Evolutionary conservation across 164 flowering plant genomes (phyloP).

Genomic region (Umbellularia californica): DNA sequence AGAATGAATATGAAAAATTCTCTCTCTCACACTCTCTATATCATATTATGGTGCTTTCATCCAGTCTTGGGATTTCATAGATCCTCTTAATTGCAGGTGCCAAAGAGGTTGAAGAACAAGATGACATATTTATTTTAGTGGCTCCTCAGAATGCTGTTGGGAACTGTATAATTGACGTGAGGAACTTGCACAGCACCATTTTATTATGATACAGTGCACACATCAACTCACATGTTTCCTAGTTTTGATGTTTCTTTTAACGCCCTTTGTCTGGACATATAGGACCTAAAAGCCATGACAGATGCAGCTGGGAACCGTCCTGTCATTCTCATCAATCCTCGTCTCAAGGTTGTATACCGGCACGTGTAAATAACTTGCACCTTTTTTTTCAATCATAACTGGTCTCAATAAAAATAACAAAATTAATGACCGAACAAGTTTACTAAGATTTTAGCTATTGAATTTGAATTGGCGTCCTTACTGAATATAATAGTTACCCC

Average conservation of each 20-base stretch:
- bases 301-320: conserved; percentile 84
- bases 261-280: conserved; percentile 19
- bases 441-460: not conserved
- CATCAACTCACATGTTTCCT: not conserved
- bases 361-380: not conserved
- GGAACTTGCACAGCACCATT: conserved; percentile 15
- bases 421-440: too few relatives aligned
- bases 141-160: conserved; percentile 99
- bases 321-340: conserved; percentile 78
- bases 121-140: conserved; percentile 81
- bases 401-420: not conserved
- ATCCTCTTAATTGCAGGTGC: conserved; percentile 47
- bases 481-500: not conserved
- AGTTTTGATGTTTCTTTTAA: conserved; percentile 4
- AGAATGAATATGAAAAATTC: too few relatives aligned
- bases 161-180: conserved; percentile 93
- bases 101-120: conserved; percentile 74
- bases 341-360: conserved; percentile 54
- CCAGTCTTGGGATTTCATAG: not conserved
- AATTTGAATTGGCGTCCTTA: not conserved
- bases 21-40: too few relatives aligned
- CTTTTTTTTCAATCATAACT: not conserved
- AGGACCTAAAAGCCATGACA: conserved; percentile 93
- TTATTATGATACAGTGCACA: not conserved
- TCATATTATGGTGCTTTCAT: not conserved